phyloP scores from a whole-genome alignment of 495 filamentous ascomycete genomes.

The Penicillium ucsense region DNA sequence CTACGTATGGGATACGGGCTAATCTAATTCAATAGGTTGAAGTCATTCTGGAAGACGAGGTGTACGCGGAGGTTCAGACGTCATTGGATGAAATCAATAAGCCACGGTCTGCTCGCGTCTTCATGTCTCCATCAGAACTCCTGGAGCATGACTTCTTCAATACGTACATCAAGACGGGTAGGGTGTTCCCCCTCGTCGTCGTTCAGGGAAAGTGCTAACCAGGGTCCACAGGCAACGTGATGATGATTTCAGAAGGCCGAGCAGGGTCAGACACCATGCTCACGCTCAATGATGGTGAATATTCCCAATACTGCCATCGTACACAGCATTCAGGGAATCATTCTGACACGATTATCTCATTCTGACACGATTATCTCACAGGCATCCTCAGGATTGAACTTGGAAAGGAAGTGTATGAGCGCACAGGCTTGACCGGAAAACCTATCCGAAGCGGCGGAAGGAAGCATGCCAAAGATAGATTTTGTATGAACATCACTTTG shows the following conservation, averaged over 20 bases:
- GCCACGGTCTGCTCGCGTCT: constrained; percentile 55
- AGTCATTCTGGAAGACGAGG: constrained; percentile 60
- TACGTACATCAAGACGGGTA: constrained; percentile 79
- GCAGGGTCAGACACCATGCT: constrained; percentile 74
- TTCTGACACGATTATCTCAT: no score
- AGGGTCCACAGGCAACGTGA: constrained; percentile 54
- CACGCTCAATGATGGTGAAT: constrained; percentile 57
- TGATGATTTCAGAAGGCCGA: constrained; percentile 86
- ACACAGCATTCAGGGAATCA: no score
- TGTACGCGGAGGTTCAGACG: constrained; percentile 46
- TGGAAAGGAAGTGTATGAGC: constrained; percentile 76
- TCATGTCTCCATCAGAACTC: constrained; percentile 62
- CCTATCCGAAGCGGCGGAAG: constrained; percentile 48
- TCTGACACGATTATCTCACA: constrained; percentile 13
- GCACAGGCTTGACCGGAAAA: constrained; percentile 71
- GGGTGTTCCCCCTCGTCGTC: background rate
- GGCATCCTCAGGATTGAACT: constrained; percentile 68
- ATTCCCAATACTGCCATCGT: background rate
- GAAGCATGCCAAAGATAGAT: constrained; percentile 53
- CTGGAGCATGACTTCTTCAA: constrained; percentile 75
- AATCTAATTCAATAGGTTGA: constrained; percentile 47
- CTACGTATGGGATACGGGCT: background rate
- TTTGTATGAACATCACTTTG: constrained; percentile 25
- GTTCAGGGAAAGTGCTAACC: background rate
- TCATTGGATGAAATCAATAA: constrained; percentile 40